These are phyloP conservation scores for Pichia nakasei DNA, from an alignment of 805 yeast genomes.

Conservation along the genomic window DNA sequence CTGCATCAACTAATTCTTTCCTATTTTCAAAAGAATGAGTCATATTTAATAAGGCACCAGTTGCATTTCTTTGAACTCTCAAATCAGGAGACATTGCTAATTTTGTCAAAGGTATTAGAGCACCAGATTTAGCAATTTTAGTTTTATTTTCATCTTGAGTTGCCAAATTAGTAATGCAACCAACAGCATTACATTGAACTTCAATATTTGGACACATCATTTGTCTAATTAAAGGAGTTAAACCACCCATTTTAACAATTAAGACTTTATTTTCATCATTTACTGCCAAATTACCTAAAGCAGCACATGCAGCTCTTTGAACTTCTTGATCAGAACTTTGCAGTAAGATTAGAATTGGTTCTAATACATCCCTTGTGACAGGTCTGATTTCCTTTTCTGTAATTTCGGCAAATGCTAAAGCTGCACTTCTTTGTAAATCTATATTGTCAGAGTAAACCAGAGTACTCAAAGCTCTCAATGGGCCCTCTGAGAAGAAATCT, in stretches of 20 bases:
- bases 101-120: constrained; percentile 87
- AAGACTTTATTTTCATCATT: constrained; percentile 88
- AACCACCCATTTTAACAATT: constrained; percentile 96
- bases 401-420: constrained; percentile 95
- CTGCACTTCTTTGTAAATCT: constrained; percentile 93
- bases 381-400: constrained; percentile 93
- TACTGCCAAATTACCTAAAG: constrained; percentile 95
- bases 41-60: constrained; percentile 97
- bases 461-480: constrained; percentile 81
- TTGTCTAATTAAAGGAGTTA: constrained; percentile 92
- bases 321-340: constrained; percentile 89
- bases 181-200: constrained; percentile 98
- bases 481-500: constrained; percentile 83
- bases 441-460: constrained; percentile 91
- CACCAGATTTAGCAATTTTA: constrained; percentile 93
- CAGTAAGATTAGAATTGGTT: constrained; percentile 81
- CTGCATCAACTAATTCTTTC: constrained; percentile 93
- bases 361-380: constrained; percentile 84
- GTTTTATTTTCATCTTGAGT: constrained; percentile 96
- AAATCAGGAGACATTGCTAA: constrained; percentile 90
- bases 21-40: constrained; percentile 96
- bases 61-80: constrained; percentile 96
- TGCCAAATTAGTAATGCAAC: constrained; percentile 95
- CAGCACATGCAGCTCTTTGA: constrained; percentile 98
- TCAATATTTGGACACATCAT: constrained; percentile 97